Evolutionary conservation across 1,284 basidiomycete species (phyloP), one percentile per base, ranked within the genome.

Genomic region (Moniliella sp.): DNA sequence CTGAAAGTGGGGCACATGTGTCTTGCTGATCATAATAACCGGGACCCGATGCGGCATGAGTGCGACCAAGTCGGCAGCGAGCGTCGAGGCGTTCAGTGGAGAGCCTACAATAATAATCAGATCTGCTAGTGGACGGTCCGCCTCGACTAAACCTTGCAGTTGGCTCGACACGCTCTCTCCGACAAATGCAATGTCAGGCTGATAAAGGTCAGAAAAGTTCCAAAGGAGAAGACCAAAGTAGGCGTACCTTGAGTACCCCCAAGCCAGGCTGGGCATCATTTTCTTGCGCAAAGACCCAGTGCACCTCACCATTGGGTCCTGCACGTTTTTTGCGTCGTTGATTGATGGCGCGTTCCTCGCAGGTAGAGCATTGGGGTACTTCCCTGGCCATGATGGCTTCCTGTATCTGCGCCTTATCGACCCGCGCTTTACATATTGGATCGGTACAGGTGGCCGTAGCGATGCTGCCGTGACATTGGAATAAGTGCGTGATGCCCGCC

Each of bases 1-100:
- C 1, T 47, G 46, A 12, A 57, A 77, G 62, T 93, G 84, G 34
- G 69, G 67, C 33, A 94, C 70, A 1, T 82, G 83, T 2, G 84
- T 91, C 56, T 83, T 81, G 64, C 94, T 97, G 62, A 97, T 93
- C 31, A 93, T 70, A 33, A 97, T 81, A 71, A 83, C 58, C 1
- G 45, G 46, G 13, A 42, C 35, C 1, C 35, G 32, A 31, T 57
- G 46, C 3, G 56, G 56, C 13, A 57, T 40, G 36, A 57, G 54
- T 4, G 46, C 36, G 1, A 57, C 32, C 13, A 83, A 62, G 39
- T 88, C 82, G 31, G 79, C 76, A 1, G 91, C 83, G 1, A 84
- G 84, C 1, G 81, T 75, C 10, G n/a, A n/a, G n/a, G 91, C 84
- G 53, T 88, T 84, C 43, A 94, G 66, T 8, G 82, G 86, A 3